Evolutionary conservation across 139 green algal species (phyloP), one percentile per base, ranked within the genome.

Genomic region (Chlorella sp.): DNA sequence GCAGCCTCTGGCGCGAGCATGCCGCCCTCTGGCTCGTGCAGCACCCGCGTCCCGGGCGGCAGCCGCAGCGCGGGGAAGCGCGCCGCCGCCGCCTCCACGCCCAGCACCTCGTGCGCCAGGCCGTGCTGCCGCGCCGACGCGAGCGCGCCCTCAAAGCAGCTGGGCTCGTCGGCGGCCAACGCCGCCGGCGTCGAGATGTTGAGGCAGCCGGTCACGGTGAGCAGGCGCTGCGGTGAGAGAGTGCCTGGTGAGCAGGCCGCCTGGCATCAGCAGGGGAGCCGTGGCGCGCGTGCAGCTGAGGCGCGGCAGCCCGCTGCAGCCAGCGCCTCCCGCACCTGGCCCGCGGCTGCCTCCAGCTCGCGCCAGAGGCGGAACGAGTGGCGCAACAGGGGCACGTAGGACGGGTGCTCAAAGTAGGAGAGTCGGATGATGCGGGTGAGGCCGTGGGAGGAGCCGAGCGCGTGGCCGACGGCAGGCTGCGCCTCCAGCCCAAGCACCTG

Each of bases 1-100:
- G 84, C 88, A 8, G 67, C 67, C 77, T 96, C 91, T 3, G 89
- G 82, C 11, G 73, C 73, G 61, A 95, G 77, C 11, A 95, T 87
- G 46, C 91, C 91, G 0, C 83, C 91, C 25, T 84, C 67, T 2
- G 82, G 83, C 63, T 94, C 83, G 66, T 82, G 90, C 53, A 96
- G 76, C 80, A 17, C 27, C 73, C 81, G 61, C 40, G 68, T 86
- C 38, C 73, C 42, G 1, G 19, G 21, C 0, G 87, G 86, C 14
- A 91, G 61, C 6, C 45, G 51, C 36, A 85, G 79, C n/a, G 81
- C 89, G 7, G 90, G 91, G 29, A 85, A 95, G 9, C 83, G 72
- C 11, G 40, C 21, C 35, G 81, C 77, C 15, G 88, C 84, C 63
- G 94, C 38, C 23, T 65, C 51, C 0, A 71, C 63, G 14, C 78